These are phyloP conservation scores for Brettanomyces nanus DNA, from an alignment of 805 yeast genomes.

Conservation along the genomic window DNA sequence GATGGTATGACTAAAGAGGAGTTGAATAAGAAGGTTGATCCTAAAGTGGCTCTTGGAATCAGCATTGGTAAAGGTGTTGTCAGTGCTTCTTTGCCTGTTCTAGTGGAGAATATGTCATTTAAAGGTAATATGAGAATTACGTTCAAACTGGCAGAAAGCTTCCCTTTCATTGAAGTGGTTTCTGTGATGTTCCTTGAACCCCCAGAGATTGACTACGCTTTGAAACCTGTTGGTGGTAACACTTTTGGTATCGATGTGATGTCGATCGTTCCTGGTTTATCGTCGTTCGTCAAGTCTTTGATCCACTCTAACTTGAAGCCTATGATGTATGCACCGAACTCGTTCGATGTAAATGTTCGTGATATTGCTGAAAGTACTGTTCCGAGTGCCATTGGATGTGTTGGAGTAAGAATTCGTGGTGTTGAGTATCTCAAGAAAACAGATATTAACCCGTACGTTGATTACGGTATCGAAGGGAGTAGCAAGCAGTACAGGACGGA, in stretches of 20 bases:
- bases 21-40: constrained; percentile 61
- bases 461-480: constrained; percentile 29
- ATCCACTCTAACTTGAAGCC: constrained; percentile 68
- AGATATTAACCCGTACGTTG: constrained; percentile 41
- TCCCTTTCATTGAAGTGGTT: constrained; percentile 73
- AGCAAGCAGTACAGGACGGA: constrained; percentile 35
- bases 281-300: constrained; percentile 59
- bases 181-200: constrained; percentile 70
- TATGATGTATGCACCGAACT: constrained; percentile 76
- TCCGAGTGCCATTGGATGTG: constrained; percentile 63
- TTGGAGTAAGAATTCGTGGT: constrained; percentile 54
- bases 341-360: constrained; percentile 66
- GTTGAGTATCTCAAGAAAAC: constrained; percentile 38
- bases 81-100: constrained; percentile 66
- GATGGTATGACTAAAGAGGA: constrained; percentile 78
- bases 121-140: constrained; percentile 63
- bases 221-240: constrained; percentile 86
- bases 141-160: constrained; percentile 49
- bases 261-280: constrained; percentile 77
- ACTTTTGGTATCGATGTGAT: constrained; percentile 79
- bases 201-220: constrained; percentile 67
- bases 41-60: constrained; percentile 75
- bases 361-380: constrained; percentile 56
- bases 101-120: constrained; percentile 75
- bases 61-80: constrained; percentile 76